Conservation (phyloP, 1,139 yeast species). For the Yamadazyma diddensiae region DNA sequence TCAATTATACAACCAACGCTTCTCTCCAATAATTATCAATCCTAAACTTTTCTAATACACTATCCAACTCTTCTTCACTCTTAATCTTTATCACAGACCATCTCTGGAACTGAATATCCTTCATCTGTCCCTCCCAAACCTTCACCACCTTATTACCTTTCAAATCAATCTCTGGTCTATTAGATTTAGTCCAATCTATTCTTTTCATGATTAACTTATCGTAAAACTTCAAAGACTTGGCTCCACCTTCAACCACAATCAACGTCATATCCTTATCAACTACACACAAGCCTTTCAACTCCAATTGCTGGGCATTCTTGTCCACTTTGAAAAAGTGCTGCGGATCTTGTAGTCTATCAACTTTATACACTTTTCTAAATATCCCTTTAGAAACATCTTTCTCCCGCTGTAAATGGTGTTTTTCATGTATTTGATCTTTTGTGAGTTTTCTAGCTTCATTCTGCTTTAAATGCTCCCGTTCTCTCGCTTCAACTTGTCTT, state of each 20-base stretch:
- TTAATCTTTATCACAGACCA: conserved; percentile 58
- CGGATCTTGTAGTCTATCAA: conserved; percentile 55
- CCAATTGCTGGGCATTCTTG: conserved; percentile 72
- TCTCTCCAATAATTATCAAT: conserved; percentile 64
- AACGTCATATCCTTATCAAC: conserved; percentile 47
- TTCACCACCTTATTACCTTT: conserved; percentile 48
- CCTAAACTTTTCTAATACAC: conserved; percentile 47
- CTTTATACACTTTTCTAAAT: conserved; percentile 56
- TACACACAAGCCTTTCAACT: conserved; percentile 57
- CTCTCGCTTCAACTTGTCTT: conserved; percentile 64
- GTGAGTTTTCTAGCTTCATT: conserved; percentile 65
- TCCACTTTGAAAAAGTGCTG: conserved; percentile 73
- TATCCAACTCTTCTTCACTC: conserved; percentile 54
- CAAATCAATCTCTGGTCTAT: conserved; percentile 32
- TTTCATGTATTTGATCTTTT: conserved; percentile 53
- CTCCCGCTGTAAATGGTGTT: conserved; percentile 46
- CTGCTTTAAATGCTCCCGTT: conserved; percentile 52
- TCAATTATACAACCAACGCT: conserved; percentile 19
- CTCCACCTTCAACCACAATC: conserved; percentile 72
- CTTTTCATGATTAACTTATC: conserved; percentile 59
- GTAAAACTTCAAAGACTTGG: conserved; percentile 57
- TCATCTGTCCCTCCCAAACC: conserved; percentile 77
- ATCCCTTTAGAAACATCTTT: conserved; percentile 47
- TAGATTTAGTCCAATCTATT: conserved; percentile 65
- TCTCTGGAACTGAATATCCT: conserved; percentile 50